phyloP scores from a whole-genome alignment of 2,329 filamentous ascomycete species.

The Fusarium ambrosium region DNA sequence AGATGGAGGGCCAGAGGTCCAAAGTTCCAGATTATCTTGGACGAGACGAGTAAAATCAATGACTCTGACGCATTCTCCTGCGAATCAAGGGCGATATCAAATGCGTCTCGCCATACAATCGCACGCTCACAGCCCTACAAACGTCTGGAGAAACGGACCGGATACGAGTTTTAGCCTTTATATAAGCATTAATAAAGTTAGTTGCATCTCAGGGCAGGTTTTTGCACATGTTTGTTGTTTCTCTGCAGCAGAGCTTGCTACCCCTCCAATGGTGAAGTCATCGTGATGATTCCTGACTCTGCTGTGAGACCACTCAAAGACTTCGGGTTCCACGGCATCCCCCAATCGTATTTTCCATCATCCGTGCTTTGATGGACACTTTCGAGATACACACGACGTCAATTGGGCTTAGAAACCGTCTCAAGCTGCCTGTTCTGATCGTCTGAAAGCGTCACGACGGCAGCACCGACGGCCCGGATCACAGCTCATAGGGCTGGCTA shows the following conservation, averaged over 20 bases:
- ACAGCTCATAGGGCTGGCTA: neutral
- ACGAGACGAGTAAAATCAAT: neutral
- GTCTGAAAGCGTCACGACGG: neutral
- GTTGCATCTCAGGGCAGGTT: neutral
- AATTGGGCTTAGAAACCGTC: neutral
- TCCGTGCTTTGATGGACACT: neutral
- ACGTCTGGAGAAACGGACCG: neutral
- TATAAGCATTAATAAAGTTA: neutral
- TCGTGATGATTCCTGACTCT: neutral
- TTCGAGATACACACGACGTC: neutral
- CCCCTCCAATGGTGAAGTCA: slow-evolving; percentile 2
- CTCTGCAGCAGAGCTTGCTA: neutral
- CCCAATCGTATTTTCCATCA: neutral
- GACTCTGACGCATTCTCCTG: neutral
- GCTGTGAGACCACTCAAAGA: neutral
- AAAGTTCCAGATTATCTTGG: neutral
- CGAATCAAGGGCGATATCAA: neutral
- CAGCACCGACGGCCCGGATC: neutral
- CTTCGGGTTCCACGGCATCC: neutral
- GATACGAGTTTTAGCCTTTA: neutral
- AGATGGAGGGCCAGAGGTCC: neutral
- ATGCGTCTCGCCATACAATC: neutral
- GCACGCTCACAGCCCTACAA: neutral
- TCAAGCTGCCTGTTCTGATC: neutral
- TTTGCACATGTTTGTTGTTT: neutral